Percentiles rank a stretch among this genome's conserved stretches.
Conservation (phyloP, 192 early-diverging fungal genomes). For the Gonapodya sp. region DNA sequence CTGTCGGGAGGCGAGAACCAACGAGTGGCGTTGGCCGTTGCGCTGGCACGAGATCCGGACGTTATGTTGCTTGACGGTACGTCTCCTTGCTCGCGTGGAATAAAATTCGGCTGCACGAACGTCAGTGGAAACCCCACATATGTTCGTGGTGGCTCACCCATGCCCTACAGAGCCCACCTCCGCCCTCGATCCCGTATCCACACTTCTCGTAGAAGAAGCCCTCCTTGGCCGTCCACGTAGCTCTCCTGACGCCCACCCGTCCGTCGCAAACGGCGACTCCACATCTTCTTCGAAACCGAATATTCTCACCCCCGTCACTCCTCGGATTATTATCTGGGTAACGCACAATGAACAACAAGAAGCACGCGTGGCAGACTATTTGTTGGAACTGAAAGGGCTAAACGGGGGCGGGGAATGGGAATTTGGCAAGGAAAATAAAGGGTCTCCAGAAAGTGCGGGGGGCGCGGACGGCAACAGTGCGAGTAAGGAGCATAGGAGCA, state of each 20-base stretch:
- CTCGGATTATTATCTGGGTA: background rate
- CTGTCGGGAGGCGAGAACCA: conserved; percentile 83
- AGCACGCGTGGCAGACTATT: background rate
- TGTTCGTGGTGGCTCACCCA: background rate
- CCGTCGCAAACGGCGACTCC: background rate
- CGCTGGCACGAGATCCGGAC: conserved; percentile 60
- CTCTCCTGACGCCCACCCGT: background rate
- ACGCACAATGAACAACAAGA: background rate
- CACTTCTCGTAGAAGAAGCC: conserved; percentile 60
- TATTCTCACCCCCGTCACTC: background rate
- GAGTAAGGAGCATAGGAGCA: no score
- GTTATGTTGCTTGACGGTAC: conserved; percentile 71
- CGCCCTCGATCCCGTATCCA: conserved; percentile 66
- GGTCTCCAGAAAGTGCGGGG: no score
- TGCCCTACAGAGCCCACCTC: conserved; percentile 63
- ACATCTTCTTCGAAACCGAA: background rate
- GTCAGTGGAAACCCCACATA: background rate
- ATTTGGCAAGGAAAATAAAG: background rate
- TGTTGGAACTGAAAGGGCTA: background rate
- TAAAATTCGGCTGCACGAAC: background rate
- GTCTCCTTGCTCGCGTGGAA: background rate
- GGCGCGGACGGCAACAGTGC: no score
- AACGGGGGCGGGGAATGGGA: background rate
- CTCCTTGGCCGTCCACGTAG: conserved; percentile 18
- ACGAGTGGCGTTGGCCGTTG: conserved; percentile 69